Conservation (phyloP, 2,329 filamentous ascomycete species). For the Ceratocystis alfenasii region DNA sequence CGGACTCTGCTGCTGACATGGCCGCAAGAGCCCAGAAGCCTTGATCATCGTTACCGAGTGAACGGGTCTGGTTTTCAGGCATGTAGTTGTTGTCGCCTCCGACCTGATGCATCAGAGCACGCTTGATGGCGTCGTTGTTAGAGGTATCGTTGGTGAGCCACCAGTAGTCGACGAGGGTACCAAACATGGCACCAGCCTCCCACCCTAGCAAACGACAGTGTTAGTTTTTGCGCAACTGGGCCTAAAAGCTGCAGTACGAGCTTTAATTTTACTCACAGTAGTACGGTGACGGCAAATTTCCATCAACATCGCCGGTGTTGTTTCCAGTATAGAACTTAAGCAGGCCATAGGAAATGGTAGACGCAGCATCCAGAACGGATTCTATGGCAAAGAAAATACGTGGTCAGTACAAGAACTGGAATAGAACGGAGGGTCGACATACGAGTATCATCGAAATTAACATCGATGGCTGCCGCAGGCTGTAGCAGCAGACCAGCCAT, state of each 20-base stretch:
- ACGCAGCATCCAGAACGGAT: slow-evolving; percentile 39
- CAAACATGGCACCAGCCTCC: slow-evolving; percentile 62
- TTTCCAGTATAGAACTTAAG: slow-evolving; percentile 45
- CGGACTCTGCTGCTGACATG: slow-evolving; percentile 65
- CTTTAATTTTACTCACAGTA: slow-evolving; percentile 42
- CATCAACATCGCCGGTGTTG: slow-evolving; percentile 45
- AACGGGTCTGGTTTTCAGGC: slow-evolving; percentile 52
- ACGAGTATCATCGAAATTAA: slow-evolving; percentile 28
- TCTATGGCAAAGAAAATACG: slow-evolving; percentile 30
- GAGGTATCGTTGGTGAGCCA: slow-evolving; percentile 52
- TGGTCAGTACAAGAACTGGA: slow-evolving; percentile 25
- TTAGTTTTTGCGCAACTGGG: slow-evolving; percentile 28
- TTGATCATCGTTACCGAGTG: slow-evolving; percentile 61
- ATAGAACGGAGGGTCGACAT: background rate
- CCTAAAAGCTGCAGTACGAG: background rate
- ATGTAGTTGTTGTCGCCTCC: slow-evolving; percentile 51
- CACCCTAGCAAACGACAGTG: slow-evolving; percentile 36
- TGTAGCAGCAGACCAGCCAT: slow-evolving; percentile 19
- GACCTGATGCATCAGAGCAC: slow-evolving; percentile 50
- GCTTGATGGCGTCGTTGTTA: slow-evolving; percentile 48
- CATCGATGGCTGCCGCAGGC: slow-evolving; percentile 18
- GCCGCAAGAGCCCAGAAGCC: slow-evolving; percentile 79
- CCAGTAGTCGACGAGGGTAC: slow-evolving; percentile 61
- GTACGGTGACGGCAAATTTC: slow-evolving; percentile 48
- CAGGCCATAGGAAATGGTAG: slow-evolving; percentile 37